Base-by-base conservation (phyloP, 1,284 basidiomycete species). In the Ceratobasidium sp. region DNA sequence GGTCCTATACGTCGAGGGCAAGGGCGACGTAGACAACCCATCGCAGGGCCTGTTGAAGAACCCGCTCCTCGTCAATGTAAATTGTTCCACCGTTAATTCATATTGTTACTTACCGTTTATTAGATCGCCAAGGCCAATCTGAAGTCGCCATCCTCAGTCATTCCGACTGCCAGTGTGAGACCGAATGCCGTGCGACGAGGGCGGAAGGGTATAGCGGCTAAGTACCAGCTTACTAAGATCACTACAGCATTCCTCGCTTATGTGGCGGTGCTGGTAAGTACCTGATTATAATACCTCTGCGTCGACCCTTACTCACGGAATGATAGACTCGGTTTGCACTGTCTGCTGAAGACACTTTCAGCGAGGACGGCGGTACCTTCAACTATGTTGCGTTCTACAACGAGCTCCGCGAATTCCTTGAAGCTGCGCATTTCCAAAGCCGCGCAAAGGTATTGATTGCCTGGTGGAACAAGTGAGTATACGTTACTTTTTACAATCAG, bases 191-290 rank as follows among this genome's bases (percentile, higher is more conserved):
- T 51, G 18, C 18, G 46, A 18, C 44, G 49, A 68, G 66, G 66
- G 6, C 66, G 46, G 20, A 68, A 68, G 46, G 66, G 66, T 13
- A 51, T 68, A 15, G 66, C 44, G 26, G 6, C 28, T 6, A 68
- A 68, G 66, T 68, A 68, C 26, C 18, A 68, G 66, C 44, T 68
- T 9, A 53, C 12, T 13, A 26, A n/a, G 42, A 33, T 68, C 12
- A 68, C 66, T 6, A 49, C 66, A 23, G 66, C 44, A 20, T 68
- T 68, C 46, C 44, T 68, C 13, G 66, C 66, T 3, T 68, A 68
- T 23, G 66, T 68, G 66, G 66, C 66, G 2, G 66, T 68, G 28
- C 33, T 68, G 3, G 66, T 68, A 68, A 39, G 66, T 53, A 49
- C 53, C 53, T 49, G 44, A 33, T n/a, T 56, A n/a, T n/a, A n/a